A percentile compares a stretch with the other conserved stretches of the same genome.
phyloP scores from a whole-genome alignment of 345 rosid genomes.

The Eucalyptus urophylla region DNA sequence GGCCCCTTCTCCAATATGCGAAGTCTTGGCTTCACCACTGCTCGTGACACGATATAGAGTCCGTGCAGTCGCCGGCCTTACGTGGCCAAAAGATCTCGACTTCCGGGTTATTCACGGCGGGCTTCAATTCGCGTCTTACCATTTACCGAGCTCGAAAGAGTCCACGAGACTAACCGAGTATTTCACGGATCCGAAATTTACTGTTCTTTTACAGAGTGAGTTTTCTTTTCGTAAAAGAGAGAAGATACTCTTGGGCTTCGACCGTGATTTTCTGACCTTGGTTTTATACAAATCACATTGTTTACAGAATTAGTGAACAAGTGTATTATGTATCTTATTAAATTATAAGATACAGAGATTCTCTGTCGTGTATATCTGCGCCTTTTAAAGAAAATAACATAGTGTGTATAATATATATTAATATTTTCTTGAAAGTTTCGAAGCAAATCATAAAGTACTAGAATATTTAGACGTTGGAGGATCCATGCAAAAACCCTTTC shows the following conservation, averaged over 20 bases:
- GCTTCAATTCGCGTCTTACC: neutral
- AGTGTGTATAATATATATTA: too few relatives aligned
- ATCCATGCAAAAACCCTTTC: neutral
- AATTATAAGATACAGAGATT: neutral
- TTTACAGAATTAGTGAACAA: neutral
- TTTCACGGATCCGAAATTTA: neutral
- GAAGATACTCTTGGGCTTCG: neutral
- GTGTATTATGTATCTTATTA: neutral
- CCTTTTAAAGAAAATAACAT: neutral
- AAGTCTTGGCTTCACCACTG: neutral
- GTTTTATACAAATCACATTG: neutral
- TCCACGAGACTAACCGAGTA: neutral
- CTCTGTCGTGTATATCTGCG: neutral
- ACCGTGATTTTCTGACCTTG: neutral
- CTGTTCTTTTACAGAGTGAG: neutral
- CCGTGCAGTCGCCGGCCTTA: neutral
- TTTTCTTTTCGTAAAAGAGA: neutral
- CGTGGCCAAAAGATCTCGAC: neutral
- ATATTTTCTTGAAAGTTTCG: neutral
- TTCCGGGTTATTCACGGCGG: neutral
- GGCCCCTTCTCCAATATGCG: rapidly evolving
- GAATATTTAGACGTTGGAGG: neutral
- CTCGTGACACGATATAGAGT: neutral
- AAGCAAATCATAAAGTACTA: neutral
- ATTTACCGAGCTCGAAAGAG: neutral